A percentile compares a stretch with the other conserved stretches of the same genome.
Conservation (phyloP, 805 yeast genomes). For the Saccharomycopsis vini region DNA sequence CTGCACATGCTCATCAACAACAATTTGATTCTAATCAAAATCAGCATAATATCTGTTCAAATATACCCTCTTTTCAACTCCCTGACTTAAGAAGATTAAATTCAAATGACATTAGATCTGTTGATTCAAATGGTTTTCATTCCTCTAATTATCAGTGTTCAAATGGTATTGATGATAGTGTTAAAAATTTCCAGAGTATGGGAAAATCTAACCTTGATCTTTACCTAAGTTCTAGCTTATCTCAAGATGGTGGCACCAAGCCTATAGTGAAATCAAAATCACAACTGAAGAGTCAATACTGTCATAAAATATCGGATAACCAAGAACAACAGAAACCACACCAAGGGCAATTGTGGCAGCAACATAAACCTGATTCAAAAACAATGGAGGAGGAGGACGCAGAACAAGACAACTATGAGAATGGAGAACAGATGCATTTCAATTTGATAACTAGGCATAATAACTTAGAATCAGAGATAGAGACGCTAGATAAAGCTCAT, state of each 20-base stretch:
- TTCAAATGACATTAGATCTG: too few species aligned
- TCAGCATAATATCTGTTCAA: neutral
- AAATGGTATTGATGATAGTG: too few species aligned
- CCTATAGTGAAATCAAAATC: neutral
- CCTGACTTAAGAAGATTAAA: too few species aligned
- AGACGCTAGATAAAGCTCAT: neutral
- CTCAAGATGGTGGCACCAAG: too few species aligned
- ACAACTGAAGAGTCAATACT: neutral
- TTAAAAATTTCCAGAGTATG: too few species aligned
- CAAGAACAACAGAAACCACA: neutral
- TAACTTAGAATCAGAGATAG: neutral
- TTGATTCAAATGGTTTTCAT: too few species aligned
- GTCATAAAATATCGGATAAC: neutral
- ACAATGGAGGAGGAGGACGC: too few species aligned
- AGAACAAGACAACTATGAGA: too few species aligned
- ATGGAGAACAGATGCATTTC: neutral
- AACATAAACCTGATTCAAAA: too few species aligned
- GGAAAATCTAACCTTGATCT: too few species aligned
- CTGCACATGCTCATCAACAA: neutral
- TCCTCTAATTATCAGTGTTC: too few species aligned
- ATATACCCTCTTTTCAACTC: neutral
- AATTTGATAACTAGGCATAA: neutral
- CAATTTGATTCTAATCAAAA: neutral
- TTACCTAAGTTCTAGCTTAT: too few species aligned
- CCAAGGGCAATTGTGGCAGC: neutral